Conservation (phyloP, 495 filamentous ascomycete species). For the Podospora pseudocomata region DNA sequence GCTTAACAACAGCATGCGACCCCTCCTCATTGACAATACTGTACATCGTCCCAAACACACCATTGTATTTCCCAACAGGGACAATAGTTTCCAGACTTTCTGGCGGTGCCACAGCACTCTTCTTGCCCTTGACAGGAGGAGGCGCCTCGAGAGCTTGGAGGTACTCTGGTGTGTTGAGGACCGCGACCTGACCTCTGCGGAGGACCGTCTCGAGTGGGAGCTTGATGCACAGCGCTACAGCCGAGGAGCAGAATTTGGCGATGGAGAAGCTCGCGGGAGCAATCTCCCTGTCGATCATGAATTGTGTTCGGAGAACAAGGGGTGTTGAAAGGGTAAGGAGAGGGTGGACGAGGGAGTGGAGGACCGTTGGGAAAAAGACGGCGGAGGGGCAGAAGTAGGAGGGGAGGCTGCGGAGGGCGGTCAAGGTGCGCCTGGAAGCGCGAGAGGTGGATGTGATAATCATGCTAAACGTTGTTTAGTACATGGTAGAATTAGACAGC, state of each 20-base stretch:
- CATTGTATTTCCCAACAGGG: conserved; percentile 67
- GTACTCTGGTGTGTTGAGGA: conserved; percentile 45
- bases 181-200: conserved; percentile 76
- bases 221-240: conserved; percentile 75
- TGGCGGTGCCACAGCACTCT: conserved; percentile 28
- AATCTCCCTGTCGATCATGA: conserved; percentile 76
- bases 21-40: conserved; percentile 82
- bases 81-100: conserved; percentile 65
- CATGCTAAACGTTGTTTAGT: conserved; percentile 45
- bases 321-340: conserved; percentile 76
- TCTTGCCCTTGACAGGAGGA: conserved; percentile 24
- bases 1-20: conserved; percentile 37
- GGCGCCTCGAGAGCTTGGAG: conserved; percentile 40
- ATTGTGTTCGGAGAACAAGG: conserved; percentile 70
- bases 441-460: conserved; percentile 75
- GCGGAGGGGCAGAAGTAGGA: conserved; percentile 66
- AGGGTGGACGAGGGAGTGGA: conserved; percentile 78
- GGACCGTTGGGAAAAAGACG: conserved; percentile 76
- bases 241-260: conserved; percentile 69
- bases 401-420: conserved; percentile 70
- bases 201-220: conserved; percentile 90
- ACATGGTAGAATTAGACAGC: conserved; percentile 3
- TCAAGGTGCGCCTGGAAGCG: conserved; percentile 67
- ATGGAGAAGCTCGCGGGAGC: conserved; percentile 76
- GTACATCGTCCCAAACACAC: conserved; percentile 84